Evolutionary conservation across 73 alveolate genomes (phyloP).

Genomic region (Blepharisma stoltei): DNA sequence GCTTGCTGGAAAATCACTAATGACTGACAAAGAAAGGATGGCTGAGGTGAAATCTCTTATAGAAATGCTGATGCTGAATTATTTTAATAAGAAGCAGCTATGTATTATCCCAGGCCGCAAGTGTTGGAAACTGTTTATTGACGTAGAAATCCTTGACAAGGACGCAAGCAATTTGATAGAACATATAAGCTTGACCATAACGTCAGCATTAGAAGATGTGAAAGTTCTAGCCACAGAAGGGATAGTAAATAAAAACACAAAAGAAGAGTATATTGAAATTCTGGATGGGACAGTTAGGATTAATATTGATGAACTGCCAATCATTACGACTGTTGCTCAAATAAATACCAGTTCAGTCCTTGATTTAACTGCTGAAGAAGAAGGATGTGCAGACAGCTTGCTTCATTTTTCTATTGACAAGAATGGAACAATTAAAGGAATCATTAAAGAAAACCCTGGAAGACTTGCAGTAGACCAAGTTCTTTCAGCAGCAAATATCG

Average conservation of each 20-base stretch:
- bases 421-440: neutral
- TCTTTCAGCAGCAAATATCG: neutral
- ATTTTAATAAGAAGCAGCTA: neutral
- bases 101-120: neutral
- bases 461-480: neutral
- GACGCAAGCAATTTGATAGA: neutral
- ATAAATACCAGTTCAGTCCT: neutral
- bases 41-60: neutral
- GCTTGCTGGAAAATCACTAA: neutral
- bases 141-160: neutral
- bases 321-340: neutral
- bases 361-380: constrained; percentile 8
- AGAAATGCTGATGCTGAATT: neutral
- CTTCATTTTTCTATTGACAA: neutral
- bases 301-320: neutral
- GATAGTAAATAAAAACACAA: constrained; percentile 20
- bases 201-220: constrained; percentile 1
- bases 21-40: neutral
- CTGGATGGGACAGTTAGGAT: neutral
- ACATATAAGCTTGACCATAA: constrained; percentile 15
- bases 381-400: neutral
- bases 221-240: neutral
- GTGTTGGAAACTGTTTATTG: constrained; percentile 21
- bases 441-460: constrained; percentile 9
- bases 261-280: constrained; percentile 1